Conservation (phyloP, 2,329 filamentous ascomycete genomes). For the Torrubiellomyces zombiae region DNA sequence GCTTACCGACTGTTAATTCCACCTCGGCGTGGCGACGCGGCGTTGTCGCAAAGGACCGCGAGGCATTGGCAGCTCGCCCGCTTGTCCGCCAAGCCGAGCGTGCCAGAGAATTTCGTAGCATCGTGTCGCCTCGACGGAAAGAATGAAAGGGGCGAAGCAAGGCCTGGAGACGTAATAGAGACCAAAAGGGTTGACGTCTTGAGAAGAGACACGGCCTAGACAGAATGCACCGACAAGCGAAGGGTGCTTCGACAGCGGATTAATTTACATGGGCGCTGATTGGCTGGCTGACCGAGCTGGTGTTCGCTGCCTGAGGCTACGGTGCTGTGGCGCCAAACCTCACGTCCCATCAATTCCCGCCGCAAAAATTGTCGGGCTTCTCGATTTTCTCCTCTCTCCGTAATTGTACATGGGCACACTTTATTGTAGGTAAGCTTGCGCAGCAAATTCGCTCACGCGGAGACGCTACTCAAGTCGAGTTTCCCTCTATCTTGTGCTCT, state of each 20-base stretch:
- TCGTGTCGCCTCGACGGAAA: constrained; percentile 43
- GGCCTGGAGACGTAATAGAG: constrained; percentile 18
- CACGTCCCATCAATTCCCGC: no score
- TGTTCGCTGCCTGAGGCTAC: constrained; percentile 21
- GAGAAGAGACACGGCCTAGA: constrained; percentile 20
- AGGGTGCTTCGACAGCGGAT: no score
- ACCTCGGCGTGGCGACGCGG: constrained; percentile 72
- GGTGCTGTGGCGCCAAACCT: no score
- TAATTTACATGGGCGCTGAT: constrained; percentile 28
- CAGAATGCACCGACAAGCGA: no score
- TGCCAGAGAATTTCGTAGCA: constrained; percentile 52
- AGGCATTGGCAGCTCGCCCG: constrained; percentile 40
- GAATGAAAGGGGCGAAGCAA: constrained; percentile 21
- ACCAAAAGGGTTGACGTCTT: constrained; percentile 23
- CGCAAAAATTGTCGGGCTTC: no score
- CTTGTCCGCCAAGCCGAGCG: constrained; percentile 51
- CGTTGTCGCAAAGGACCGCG: constrained; percentile 71
- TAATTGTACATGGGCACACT: constrained; percentile 51
- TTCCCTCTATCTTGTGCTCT: constrained; percentile 58
- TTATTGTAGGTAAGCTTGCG: constrained; percentile 58
- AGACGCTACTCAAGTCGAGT: constrained; percentile 37
- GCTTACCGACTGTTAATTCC: constrained; percentile 79
- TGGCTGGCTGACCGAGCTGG: constrained; percentile 16
- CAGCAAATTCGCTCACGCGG: constrained; percentile 19
- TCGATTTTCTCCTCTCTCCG: constrained; percentile 24